A percentile compares a stretch with the other conserved stretches of the same genome.
Conservation (phyloP, 805 yeast species). For the Debaryomyces hansenii region DNA sequence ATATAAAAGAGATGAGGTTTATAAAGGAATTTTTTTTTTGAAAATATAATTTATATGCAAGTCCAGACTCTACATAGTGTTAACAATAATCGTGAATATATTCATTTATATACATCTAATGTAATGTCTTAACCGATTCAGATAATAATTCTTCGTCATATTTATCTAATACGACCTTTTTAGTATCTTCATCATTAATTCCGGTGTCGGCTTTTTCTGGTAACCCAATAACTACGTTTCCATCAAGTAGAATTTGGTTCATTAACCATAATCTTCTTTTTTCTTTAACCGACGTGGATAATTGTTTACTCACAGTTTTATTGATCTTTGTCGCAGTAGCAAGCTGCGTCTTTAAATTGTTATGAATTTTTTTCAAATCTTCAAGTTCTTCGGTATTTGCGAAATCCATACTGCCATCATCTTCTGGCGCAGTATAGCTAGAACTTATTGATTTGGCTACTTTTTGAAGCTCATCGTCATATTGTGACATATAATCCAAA, state of each 20-base stretch:
- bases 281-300: constrained; percentile 23
- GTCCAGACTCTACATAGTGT: too few species aligned
- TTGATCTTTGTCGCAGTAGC: constrained; percentile 41
- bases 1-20: background rate
- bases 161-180: constrained; percentile 7
- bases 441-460: constrained; percentile 3
- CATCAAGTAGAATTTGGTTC: constrained; percentile 46
- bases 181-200: constrained; percentile 1
- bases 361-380: constrained; percentile 21
- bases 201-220: constrained; percentile 14
- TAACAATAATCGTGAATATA: too few species aligned
- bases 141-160: constrained; percentile 10
- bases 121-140: background rate
- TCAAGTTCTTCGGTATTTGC: constrained; percentile 16
- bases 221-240: constrained; percentile 38
- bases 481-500: constrained; percentile 1
- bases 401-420: constrained; percentile 9
- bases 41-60: too few species aligned
- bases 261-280: constrained; percentile 39
- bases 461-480: background rate
- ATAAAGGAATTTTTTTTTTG: too few species aligned
- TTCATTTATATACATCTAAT: too few species aligned
- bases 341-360: constrained; percentile 28
- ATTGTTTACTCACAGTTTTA: constrained; percentile 30
- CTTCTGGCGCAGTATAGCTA: constrained; percentile 6